A percentile compares a stretch with the other conserved stretches of the same genome.
Evolutionary conservation across 345 rosid genomes (phyloP).

Genomic region (Microcos paniculata): DNA sequence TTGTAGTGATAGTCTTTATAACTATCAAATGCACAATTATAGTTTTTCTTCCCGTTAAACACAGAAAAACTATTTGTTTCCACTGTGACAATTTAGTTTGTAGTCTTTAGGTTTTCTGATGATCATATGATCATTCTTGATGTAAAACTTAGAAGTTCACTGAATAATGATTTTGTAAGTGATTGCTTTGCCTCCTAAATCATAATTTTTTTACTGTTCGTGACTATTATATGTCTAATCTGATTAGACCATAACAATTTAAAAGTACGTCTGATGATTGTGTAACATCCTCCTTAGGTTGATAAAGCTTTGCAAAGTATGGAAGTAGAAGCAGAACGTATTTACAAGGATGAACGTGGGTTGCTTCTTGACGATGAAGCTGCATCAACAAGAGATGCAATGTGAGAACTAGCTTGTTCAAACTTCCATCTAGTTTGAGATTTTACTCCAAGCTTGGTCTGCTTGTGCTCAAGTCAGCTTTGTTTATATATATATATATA

Average conservation of each 20-base stretch:
- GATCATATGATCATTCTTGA: no score
- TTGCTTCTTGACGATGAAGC: slow-evolving; percentile 91
- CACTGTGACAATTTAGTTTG: no score
- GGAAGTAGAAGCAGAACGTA: slow-evolving; percentile 93
- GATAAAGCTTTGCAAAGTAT: slow-evolving; percentile 87
- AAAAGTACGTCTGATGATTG: not conserved
- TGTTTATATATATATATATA: no score
- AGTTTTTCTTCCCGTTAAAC: not conserved
- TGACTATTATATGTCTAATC: not conserved
- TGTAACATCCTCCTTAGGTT: slow-evolving; percentile 46
- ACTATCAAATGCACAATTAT: not conserved
- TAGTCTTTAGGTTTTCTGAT: no score
- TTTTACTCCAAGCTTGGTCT: not conserved
- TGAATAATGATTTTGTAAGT: no score
- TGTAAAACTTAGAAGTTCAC: no score
- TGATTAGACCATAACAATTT: not conserved
- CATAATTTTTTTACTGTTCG: not conserved
- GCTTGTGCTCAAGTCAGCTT: not conserved
- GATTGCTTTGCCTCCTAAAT: no score
- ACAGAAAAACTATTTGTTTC: not conserved
- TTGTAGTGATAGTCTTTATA: not conserved
- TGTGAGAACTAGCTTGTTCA: slow-evolving; percentile 52
- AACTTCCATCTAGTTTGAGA: not conserved
- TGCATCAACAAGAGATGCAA: slow-evolving; percentile 95
- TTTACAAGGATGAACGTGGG: slow-evolving; percentile 80